Conservation (phyloP, 176 grass and related monocot species). For the Carex scoparia region DNA sequence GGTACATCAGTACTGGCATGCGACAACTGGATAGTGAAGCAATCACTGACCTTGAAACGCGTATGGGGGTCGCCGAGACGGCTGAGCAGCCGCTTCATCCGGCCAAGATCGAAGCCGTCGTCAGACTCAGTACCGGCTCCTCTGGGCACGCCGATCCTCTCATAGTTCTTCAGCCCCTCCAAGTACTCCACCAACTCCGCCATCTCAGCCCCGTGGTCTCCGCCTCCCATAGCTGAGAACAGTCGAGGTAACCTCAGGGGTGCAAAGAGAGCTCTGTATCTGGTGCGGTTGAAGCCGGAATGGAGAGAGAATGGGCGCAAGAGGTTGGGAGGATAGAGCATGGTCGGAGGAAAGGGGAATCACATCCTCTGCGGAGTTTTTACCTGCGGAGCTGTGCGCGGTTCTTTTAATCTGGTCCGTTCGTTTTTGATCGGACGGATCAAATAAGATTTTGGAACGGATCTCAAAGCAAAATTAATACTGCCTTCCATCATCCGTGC, state of each 20-base stretch:
- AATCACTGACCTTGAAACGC: slow-evolving; percentile 42
- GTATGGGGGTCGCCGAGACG: slow-evolving; percentile 69
- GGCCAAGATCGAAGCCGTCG: slow-evolving; percentile 82
- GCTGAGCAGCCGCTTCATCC: slow-evolving; percentile 66
- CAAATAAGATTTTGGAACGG: no score
- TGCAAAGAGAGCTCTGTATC: not conserved
- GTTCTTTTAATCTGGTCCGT: no score
- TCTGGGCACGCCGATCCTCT: slow-evolving; percentile 65
- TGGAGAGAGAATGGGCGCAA: not conserved
- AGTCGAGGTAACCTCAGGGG: not conserved
- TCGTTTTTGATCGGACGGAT: no score
- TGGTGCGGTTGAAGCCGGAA: not conserved
- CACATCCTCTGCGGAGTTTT: no score
- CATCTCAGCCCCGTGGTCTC: slow-evolving; percentile 27
- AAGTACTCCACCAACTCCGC: slow-evolving; percentile 67
- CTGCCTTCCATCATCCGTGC: no score
- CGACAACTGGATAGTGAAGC: not conserved
- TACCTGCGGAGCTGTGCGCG: no score
- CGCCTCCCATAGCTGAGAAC: slow-evolving; percentile 22
- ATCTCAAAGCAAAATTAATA: no score
- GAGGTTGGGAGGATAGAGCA: not conserved
- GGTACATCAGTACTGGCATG: not conserved
- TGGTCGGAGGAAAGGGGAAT: not conserved
- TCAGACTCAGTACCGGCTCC: slow-evolving; percentile 72
- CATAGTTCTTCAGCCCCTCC: slow-evolving; percentile 75